phyloP scores from a whole-genome alignment of 305 asterid genomes.

The Caryopteris hybrid region DNA sequence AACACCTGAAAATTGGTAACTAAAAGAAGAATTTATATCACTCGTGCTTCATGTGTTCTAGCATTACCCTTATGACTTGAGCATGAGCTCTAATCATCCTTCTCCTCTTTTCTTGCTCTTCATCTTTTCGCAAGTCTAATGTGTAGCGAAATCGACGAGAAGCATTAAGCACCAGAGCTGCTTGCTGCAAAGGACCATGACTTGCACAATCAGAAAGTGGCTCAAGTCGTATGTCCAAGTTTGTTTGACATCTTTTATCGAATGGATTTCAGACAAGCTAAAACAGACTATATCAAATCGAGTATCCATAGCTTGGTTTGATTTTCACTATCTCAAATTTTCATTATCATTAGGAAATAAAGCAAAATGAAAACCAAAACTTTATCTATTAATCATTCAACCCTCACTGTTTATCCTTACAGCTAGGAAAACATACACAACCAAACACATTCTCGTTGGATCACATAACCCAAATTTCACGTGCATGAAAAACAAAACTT shows the following conservation, averaged over 20 bases:
- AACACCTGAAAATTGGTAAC: conserved; percentile 14
- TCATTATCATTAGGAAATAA: background rate
- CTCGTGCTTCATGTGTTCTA: background rate
- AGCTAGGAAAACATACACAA: background rate
- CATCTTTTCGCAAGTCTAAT: conserved; percentile 72
- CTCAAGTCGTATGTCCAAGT: too few species aligned
- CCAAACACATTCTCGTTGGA: background rate
- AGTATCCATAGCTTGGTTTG: too few species aligned
- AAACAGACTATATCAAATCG: too few species aligned
- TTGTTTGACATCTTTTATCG: too few species aligned
- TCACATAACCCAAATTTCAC: background rate
- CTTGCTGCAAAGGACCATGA: conserved; percentile 63
- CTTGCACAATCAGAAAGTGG: too few species aligned
- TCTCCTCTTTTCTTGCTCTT: conserved; percentile 62
- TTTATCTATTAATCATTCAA: background rate
- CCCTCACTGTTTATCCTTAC: background rate
- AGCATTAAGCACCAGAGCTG: conserved; percentile 92
- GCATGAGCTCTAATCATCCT: conserved; percentile 93
- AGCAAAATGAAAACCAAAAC: background rate
- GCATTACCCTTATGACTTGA: conserved; percentile 88
- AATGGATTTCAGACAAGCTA: too few species aligned
- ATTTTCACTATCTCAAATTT: background rate
- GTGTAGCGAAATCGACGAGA: conserved; percentile 93
- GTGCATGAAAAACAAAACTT: too few species aligned
- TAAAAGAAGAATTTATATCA: background rate